Conservation (phyloP, 1,284 basidiomycete genomes). For the Sanghuangporus baumii region DNA sequence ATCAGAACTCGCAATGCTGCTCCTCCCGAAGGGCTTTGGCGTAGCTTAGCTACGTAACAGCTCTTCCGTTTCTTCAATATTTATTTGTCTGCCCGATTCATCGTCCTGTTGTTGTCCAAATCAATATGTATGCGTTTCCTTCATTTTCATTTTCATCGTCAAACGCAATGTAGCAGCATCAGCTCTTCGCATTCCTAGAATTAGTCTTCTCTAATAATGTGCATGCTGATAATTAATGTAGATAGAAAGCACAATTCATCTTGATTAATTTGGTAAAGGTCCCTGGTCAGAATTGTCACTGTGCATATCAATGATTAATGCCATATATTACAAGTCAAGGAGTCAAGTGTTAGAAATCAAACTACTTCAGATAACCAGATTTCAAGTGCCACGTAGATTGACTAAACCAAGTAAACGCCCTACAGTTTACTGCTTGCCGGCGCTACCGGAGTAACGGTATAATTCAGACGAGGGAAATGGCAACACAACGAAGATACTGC, state of each 20-base stretch:
- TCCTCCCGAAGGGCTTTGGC: conserved; percentile 70
- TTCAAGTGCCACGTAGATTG: background rate
- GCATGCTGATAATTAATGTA: no score
- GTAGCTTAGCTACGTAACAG: conserved; percentile 36
- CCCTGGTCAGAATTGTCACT: no score
- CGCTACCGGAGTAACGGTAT: conserved; percentile 18
- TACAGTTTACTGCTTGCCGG: conserved; percentile 5
- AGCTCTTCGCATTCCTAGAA: no score
- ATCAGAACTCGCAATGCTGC: conserved; percentile 54
- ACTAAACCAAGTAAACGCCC: background rate
- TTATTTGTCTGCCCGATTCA: background rate
- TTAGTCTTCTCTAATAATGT: no score
- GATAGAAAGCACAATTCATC: no score
- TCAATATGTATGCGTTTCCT: background rate
- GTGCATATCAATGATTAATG: no score
- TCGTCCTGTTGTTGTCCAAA: background rate
- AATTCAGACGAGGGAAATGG: conserved; percentile 44
- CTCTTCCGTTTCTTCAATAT: background rate
- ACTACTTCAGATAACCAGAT: no score
- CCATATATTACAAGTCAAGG: no score
- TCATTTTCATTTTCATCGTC: no score
- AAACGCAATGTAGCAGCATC: no score
- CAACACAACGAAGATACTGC: conserved; percentile 35
- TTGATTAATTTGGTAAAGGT: no score
- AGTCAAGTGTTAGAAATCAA: no score